Evolutionary conservation across 768 basidiomycete species (phyloP).

Genomic region (Boletus rubescentipes): DNA sequence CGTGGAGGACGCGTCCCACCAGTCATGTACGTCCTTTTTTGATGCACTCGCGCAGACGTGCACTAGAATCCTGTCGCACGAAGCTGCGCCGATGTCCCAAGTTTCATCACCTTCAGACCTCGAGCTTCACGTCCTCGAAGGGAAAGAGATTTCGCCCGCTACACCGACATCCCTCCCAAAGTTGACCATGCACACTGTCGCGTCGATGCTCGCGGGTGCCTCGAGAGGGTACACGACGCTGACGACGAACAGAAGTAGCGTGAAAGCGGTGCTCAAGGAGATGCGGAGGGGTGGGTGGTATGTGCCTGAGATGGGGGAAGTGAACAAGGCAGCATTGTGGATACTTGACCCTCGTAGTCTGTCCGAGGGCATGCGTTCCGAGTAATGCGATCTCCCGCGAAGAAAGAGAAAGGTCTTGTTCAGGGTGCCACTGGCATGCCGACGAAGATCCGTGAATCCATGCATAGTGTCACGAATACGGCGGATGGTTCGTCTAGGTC

Average conservation of each 20-base stretch:
- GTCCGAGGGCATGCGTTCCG: constrained; percentile 18
- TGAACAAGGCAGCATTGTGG: constrained; percentile 55
- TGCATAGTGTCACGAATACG: too few species aligned
- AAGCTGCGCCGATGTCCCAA: constrained; percentile 20
- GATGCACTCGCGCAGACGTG: constrained; percentile 52
- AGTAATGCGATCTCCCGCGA: not conserved
- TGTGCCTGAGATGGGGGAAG: constrained; percentile 16
- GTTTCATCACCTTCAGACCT: not conserved
- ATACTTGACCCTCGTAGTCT: constrained; percentile 73
- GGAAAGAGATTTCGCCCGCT: constrained; percentile 54
- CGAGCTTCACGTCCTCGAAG: constrained; percentile 14
- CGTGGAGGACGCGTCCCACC: not conserved
- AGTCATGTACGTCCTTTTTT: constrained; percentile 38
- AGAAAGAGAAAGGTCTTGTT: too few species aligned
- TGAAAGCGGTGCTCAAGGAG: constrained; percentile 71
- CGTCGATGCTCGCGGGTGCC: constrained; percentile 70
- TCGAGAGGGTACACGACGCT: constrained; percentile 78
- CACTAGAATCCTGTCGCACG: constrained; percentile 50
- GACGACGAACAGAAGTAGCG: constrained; percentile 80
- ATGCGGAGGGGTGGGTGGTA: constrained; percentile 39
- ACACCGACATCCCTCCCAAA: constrained; percentile 54
- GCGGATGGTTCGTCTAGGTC: too few species aligned
- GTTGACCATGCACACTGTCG: constrained; percentile 75
- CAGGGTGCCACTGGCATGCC: too few species aligned
- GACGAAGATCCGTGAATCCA: too few species aligned